Evolutionary conservation across 176 grass and related monocot species (phyloP).

Genomic region (Otatea glauca): DNA sequence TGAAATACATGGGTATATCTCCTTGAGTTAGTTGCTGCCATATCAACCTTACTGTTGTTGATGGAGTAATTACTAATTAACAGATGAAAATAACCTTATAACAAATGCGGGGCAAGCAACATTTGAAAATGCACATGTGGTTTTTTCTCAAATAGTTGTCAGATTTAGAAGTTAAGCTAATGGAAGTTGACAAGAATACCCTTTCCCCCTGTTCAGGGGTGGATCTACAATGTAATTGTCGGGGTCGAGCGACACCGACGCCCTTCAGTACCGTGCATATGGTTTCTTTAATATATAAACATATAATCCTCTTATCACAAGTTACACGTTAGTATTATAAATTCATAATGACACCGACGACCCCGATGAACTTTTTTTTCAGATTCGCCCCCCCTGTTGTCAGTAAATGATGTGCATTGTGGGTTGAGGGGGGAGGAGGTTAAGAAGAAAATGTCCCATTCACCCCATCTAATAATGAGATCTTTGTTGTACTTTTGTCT

Average conservation of each 20-base stretch:
- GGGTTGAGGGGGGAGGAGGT: background rate
- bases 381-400: background rate
- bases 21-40: constrained; percentile 17
- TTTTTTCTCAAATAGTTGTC: background rate
- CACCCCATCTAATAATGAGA: background rate
- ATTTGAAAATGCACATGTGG: background rate
- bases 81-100: background rate
- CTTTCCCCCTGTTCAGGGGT: background rate
- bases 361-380: no score
- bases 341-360: no score
- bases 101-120: background rate
- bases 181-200: background rate
- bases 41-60: background rate
- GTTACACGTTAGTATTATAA: no score
- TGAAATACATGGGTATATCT: background rate
- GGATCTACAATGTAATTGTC: no score
- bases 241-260: no score
- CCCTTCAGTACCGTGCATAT: no score
- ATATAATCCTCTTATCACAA: no score
- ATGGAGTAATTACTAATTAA: constrained; percentile 5
- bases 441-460: background rate
- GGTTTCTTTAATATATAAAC: no score
- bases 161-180: background rate
- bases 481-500: background rate
- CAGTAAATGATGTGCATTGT: background rate